phyloP scores from a whole-genome alignment of 2,329 filamentous ascomycete species.

The Neofusicoccum laricinum region DNA sequence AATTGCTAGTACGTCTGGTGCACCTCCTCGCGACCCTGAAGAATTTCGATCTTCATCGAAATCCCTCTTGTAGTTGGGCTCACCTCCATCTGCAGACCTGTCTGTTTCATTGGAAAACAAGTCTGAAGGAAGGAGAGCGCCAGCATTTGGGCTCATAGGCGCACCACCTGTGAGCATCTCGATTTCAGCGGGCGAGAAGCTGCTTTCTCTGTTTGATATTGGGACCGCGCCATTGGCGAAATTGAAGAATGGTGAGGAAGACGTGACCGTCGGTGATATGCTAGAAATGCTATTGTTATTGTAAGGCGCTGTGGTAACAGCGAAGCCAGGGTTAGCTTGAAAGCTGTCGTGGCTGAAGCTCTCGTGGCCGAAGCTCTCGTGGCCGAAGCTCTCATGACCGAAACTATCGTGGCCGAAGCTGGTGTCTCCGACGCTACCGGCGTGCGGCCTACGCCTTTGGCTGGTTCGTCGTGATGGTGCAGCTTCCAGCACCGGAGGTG shows the following conservation, averaged over 20 bases:
- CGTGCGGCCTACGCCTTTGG: constrained; percentile 34
- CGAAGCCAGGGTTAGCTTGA: constrained; percentile 34
- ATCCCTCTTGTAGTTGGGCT: constrained; percentile 27
- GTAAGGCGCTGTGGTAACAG: constrained; percentile 38
- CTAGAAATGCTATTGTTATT: constrained; percentile 43
- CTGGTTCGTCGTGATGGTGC: constrained; percentile 39
- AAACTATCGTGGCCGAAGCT: no score
- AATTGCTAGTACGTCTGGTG: constrained; percentile 32
- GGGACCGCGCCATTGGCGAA: constrained; percentile 59
- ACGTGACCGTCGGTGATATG: constrained; percentile 52
- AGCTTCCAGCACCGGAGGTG: constrained; percentile 26
- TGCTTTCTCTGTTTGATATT: constrained; percentile 18
- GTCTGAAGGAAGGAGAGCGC: constrained; percentile 68
- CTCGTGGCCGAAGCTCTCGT: no score
- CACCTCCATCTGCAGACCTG: constrained; percentile 8
- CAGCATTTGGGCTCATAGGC: constrained; percentile 74
- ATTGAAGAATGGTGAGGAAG: constrained; percentile 52
- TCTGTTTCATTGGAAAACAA: constrained; percentile 64
- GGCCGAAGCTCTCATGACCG: no score
- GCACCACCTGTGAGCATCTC: constrained; percentile 62
- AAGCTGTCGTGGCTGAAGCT: constrained; percentile 27
- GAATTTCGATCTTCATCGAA: constrained; percentile 30
- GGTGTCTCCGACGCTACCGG: constrained; percentile 18
- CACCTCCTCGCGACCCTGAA: constrained; percentile 24
- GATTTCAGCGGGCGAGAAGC: constrained; percentile 56